phyloP scores from a whole-genome alignment of 2,329 filamentous ascomycete species.

The Gyromitra esculenta region DNA sequence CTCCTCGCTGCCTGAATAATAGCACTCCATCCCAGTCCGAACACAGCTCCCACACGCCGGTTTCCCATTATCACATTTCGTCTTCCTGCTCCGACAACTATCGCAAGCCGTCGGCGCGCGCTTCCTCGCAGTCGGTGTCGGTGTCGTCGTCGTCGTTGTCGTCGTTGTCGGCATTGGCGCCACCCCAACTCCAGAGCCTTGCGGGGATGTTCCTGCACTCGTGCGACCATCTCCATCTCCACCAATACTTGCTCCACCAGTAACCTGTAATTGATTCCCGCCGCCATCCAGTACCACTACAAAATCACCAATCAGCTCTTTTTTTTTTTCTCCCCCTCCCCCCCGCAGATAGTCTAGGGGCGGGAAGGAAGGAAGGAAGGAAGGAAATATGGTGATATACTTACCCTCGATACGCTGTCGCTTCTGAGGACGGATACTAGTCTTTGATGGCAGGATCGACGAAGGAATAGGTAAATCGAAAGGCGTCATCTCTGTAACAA shows the following conservation, averaged over 20 bases:
- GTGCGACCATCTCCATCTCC: constrained; percentile 1
- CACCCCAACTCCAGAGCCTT: constrained; percentile 4
- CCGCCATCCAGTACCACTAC: not conserved
- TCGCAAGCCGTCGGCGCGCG: constrained; percentile 57
- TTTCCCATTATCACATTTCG: constrained; percentile 58
- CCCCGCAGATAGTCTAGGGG: too few species aligned
- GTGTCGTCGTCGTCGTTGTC: not conserved
- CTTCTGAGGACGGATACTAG: constrained; percentile 28
- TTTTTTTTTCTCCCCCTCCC: not conserved
- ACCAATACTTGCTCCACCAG: not conserved
- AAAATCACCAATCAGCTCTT: not conserved
- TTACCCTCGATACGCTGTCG: constrained; percentile 32
- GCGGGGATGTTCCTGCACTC: constrained; percentile 20
- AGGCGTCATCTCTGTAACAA: constrained; percentile 16
- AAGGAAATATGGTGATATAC: not conserved
- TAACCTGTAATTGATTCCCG: not conserved
- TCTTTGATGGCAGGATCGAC: constrained; percentile 10
- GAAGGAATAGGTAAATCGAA: constrained; percentile 25
- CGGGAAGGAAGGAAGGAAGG: too few species aligned
- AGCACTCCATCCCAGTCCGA: constrained; percentile 57
- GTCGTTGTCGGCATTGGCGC: constrained; percentile 1
- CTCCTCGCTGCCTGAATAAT: constrained; percentile 55
- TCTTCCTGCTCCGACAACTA: constrained; percentile 59
- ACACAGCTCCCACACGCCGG: constrained; percentile 58
- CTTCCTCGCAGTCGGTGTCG: constrained; percentile 54